Base-by-base conservation (phyloP, 352 stramenopile species). In the Chrysophaeum taylorii region DNA sequence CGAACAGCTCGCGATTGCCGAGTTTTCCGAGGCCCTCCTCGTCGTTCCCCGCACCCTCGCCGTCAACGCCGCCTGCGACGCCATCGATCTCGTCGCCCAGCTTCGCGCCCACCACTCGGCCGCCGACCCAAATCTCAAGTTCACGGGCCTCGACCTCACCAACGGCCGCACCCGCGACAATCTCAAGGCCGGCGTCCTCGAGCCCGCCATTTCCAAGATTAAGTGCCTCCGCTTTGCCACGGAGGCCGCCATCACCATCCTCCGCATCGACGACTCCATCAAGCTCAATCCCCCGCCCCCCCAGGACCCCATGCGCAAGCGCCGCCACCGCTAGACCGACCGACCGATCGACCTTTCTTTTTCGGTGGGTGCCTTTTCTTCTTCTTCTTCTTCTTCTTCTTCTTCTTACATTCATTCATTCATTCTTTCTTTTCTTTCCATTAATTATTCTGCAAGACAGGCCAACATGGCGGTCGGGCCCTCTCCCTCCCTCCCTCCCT, bases 141-240 rank as follows among this genome's bases (percentile, higher is more conserved):
- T 85, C 43, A 85, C 80, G 75, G 96, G 96, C n/a, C 84, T 99
- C 50, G 94, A 99, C 77, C 82, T 99, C 52, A 74, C 97, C 2
- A 84, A 96, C 36, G 96, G 96, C 57, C 84, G 81, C 37, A 92
- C 98, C 70, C 86, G 91, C 64, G 84, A 99, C 83, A 98, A 98
- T 82, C 84, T 99, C 41, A 84, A 84, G 29, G 91, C 89, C 27
- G 94, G 93, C 70, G 94, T 99, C n/a, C 87, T 99, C 21, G 96
- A 99, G 85, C 96, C 96, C 25, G 94, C 96, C 68, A 98, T 99
- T 74, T 98, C 91, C 76, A 99, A 99, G 86, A 97, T 99, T 82
- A 99, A 99, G 84, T 96, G 87, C 78, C 82, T 99, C 72, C 86
- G 95, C 74, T 99, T 99, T 85, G 96, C 96, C 25, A 98, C 93